Base-by-base conservation (phyloP, 1,284 basidiomycete species). In the Acaromyces ingoldii region DNA sequence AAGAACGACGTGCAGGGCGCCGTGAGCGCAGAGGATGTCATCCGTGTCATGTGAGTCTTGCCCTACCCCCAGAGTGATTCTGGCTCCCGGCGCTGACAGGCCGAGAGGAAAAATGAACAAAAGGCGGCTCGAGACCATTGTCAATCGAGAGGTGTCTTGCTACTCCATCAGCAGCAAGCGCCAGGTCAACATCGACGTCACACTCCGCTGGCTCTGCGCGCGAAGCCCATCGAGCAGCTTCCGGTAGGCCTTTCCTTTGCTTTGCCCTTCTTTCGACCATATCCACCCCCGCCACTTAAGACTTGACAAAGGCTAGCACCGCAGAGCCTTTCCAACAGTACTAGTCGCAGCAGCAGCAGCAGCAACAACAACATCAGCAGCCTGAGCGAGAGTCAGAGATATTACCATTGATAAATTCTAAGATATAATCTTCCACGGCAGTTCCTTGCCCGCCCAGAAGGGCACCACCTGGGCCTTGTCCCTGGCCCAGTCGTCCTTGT, bases 1-100 rank as follows among this genome's bases (percentile, higher is more conserved):
- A 98, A 98, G 80, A 95, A 91, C 70, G 93, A 97, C 72, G 67
- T 97, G 1, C 82, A 85, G 1, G 83, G 81, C 10, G 88, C 91
- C 55, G 84, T 87, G 1, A 77, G 83, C 10, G 88, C 92, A 1
- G 88, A 91, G 65, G 89, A 95, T 56, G 79, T 97, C 45, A 92
- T 97, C 55, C 80, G 81, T 33, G 83, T 83, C 51, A 79, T 97
- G 89, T 89, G 68, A 54, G 84, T 74, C 19, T 38, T n/a, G n/a
- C n/a, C n/a, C n/a, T n/a, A n/a, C n/a, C n/a, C n/a, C n/a, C n/a
- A n/a, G n/a, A n/a, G n/a, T n/a, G n/a, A n/a, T n/a, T n/a, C n/a
- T n/a, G 19, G 26, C 7, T 40, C 19, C 33, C 19, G 13, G 13
- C 13, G 19, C 33, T 11, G 19, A 11, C 19, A n/a, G 19, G 13